Conservation (phyloP, 2,329 filamentous ascomycete genomes). For the Fusarium coffeatum region DNA sequence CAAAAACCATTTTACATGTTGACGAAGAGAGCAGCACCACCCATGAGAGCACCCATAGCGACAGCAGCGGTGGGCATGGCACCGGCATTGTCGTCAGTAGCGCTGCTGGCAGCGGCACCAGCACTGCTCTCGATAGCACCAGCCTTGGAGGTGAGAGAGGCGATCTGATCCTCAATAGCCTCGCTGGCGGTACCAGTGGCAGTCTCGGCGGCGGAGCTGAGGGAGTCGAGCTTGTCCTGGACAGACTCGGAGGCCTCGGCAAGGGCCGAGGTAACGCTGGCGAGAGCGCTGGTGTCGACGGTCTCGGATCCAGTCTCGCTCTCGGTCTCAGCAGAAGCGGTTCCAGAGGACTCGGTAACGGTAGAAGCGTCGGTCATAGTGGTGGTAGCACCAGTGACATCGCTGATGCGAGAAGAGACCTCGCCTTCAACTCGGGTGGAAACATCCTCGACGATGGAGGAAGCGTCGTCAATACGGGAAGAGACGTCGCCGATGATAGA, state of each 20-base stretch:
- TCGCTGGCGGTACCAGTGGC: constrained; percentile 37
- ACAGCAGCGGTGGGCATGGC: constrained; percentile 56
- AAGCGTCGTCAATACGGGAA: constrained; percentile 16
- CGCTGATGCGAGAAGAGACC: constrained; percentile 20
- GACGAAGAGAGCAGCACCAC: constrained; percentile 58
- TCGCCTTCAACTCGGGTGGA: constrained; percentile 21
- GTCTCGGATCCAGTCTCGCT: constrained; percentile 27
- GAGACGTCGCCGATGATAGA: constrained; percentile 30
- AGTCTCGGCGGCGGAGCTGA: constrained; percentile 46
- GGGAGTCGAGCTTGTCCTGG: constrained; percentile 29
- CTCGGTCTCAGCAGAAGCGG: constrained; percentile 31
- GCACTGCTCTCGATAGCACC: constrained; percentile 18
- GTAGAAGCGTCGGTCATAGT: constrained; percentile 2
- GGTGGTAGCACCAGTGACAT: not conserved
- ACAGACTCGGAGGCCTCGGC: constrained; percentile 27
- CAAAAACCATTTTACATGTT: constrained; percentile 54
- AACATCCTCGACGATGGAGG: constrained; percentile 18
- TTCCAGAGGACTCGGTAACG: constrained; percentile 25
- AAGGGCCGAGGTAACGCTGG: constrained; percentile 26
- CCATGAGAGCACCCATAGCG: constrained; percentile 60
- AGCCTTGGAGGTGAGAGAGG: constrained; percentile 33
- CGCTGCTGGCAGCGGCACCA: constrained; percentile 23
- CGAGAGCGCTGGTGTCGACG: constrained; percentile 36
- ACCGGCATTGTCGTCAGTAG: constrained; percentile 46
- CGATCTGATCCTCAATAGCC: constrained; percentile 31